Evolutionary conservation across 352 stramenopile species (phyloP), one percentile per base, ranked within the genome.

Genomic region (Globisporangium barbulae): DNA sequence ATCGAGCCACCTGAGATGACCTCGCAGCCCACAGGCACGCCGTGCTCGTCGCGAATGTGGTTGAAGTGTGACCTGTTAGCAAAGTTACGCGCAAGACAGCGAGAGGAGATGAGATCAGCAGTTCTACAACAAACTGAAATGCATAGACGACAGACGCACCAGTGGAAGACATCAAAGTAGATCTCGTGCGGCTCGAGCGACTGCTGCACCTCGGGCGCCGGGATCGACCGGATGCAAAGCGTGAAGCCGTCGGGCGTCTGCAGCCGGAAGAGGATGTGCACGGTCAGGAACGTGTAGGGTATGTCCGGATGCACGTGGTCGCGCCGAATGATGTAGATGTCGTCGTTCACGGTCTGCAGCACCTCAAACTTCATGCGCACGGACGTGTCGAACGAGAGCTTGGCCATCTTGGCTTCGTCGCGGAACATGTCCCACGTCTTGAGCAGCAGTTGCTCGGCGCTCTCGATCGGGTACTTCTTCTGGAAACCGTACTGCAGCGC

Each of bases 111-210:
- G 4, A 37, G 21, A 49, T 15, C 49, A 28, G 31, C 37, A 41
- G 58, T 35, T 61, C 19, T 39, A 48, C 25, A 19, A 1, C 10
- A 21, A 48, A 42, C 22, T 6, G n/a, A 61, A 25, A 15, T 21
- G 15, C 42, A 28, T n/a, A 33, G 6, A 21, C 3, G 1, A 53
- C 17, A 3, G 15, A 66, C 70, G 55, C 64, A 83, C 75, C 78
- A 91, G 59, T 87, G 73, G 60, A 85, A 82, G 12, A 88, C 70
- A 56, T 89, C 79, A 53, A 85, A 88, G 69, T 73, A 89, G 39
- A 79, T 67, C 65, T 89, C 81, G 53, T 86, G 69, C 25, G 70
- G 66, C 41, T 79, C 53, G 25, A 89, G 63, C 19, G 65, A 53
- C 3, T 73, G 61, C 61, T 81, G 69, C 59, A 90, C 63, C 44